Conservation (phyloP, 2,329 filamentous ascomycete genomes). For the Talaromyces rugulosus region DNA sequence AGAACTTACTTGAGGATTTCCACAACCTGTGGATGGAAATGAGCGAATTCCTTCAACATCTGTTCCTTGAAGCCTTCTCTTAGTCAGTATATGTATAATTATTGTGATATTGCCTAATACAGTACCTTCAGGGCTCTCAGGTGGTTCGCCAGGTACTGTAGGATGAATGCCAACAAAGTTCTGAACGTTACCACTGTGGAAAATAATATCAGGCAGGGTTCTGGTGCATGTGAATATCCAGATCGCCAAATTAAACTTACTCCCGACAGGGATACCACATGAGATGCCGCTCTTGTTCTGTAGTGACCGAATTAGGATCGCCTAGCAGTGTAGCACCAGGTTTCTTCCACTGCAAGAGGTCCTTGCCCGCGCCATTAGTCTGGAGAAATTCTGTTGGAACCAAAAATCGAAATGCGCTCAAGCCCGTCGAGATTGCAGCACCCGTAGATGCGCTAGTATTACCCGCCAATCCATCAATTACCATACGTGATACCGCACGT, state of each 20-base stretch:
- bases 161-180: constrained; percentile 26
- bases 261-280: constrained; percentile 28
- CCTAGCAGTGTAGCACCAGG: constrained; percentile 17
- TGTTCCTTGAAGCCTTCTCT: constrained; percentile 15
- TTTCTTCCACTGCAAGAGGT: constrained; percentile 26
- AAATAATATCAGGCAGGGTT: not conserved
- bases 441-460: constrained; percentile 3
- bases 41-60: constrained; percentile 22
- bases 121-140: not conserved
- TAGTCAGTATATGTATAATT: not conserved
- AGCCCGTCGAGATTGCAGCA: constrained; percentile 11
- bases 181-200: constrained; percentile 21
- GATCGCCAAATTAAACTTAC: constrained; percentile 13
- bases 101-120: not conserved
- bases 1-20: constrained; percentile 18
- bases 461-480: constrained; percentile 4
- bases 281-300: constrained; percentile 20
- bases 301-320: constrained; percentile 14
- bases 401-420: constrained; percentile 25
- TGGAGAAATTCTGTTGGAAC: constrained; percentile 22
- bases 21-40: constrained; percentile 19
- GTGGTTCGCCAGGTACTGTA: not conserved
- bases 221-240: not conserved
- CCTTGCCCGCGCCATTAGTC: constrained; percentile 30
- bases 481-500: constrained; percentile 16